Percentiles rank a stretch among this genome's conserved stretches.
Evolutionary conservation across 345 rosid species (phyloP).

Genomic region (Ailanthus altissimus): DNA sequence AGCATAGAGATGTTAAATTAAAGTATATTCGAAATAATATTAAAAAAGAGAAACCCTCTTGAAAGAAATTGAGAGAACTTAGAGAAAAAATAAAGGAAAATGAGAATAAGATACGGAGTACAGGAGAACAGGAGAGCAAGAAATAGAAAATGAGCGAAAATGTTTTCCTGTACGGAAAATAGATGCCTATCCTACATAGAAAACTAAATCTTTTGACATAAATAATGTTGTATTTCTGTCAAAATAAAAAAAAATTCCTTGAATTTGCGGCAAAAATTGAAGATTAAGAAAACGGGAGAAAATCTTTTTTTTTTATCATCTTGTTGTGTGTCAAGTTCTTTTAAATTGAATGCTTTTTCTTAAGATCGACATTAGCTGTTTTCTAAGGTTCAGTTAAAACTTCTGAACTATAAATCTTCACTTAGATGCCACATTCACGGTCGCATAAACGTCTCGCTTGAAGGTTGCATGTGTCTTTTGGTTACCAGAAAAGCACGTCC

Average conservation of each 20-base stretch:
- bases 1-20: too few relatives aligned
- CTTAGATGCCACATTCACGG: too few relatives aligned
- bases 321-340: background rate
- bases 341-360: conserved; percentile 14
- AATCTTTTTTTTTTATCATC: background rate
- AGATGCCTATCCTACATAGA: background rate
- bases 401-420: background rate
- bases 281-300: background rate
- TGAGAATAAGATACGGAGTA: background rate
- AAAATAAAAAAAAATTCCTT: background rate
- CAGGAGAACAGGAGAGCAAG: conserved; percentile 8
- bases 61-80: conserved; percentile 14
- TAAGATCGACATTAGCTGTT: background rate
- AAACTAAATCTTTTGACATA: background rate
- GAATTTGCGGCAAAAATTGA: background rate
- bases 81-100: conserved; percentile 13
- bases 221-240: too few relatives aligned
- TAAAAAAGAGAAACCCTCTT: too few relatives aligned
- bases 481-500: too few relatives aligned
- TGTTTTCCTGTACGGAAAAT: background rate
- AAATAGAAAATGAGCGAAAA: background rate
- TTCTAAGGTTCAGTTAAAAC: conserved; percentile 3
- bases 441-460: too few relatives aligned
- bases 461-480: too few relatives aligned
- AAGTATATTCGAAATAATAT: too few relatives aligned